These are phyloP conservation scores for Pythium angustatum DNA, from an alignment of 352 stramenopile species.

Conservation along the genomic window DNA sequence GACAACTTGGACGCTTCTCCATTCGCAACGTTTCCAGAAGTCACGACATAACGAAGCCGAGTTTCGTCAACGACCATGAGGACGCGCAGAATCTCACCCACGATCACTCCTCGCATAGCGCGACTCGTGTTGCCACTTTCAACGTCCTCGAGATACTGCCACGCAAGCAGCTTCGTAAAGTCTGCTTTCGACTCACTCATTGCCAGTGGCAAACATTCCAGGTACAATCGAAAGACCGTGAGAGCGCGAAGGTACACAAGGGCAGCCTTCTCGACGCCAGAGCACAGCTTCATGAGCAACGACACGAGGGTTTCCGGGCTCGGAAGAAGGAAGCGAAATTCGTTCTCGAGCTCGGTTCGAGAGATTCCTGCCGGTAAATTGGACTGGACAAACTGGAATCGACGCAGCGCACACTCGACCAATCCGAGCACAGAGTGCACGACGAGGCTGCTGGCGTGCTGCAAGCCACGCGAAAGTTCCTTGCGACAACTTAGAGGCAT, in stretches of 20 bases:
- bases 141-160: slow-evolving; percentile 45
- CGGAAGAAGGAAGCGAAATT: slow-evolving; percentile 70
- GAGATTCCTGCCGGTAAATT: slow-evolving; percentile 25
- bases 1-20: slow-evolving; percentile 53
- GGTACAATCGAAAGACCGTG: slow-evolving; percentile 73
- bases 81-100: slow-evolving; percentile 74
- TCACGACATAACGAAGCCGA: slow-evolving; percentile 61
- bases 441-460: slow-evolving; percentile 73
- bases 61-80: slow-evolving; percentile 57
- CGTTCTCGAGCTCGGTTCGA: slow-evolving; percentile 49
- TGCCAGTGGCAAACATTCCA: slow-evolving; percentile 65
- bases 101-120: slow-evolving; percentile 51
- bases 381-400: slow-evolving; percentile 45
- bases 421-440: slow-evolving; percentile 75
- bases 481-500: slow-evolving; percentile 72
- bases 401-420: slow-evolving; percentile 57
- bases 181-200: slow-evolving; percentile 87
- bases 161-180: slow-evolving; percentile 79
- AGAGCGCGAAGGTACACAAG: slow-evolving; percentile 80
- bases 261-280: slow-evolving; percentile 34
- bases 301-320: slow-evolving; percentile 79
- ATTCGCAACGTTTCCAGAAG: slow-evolving; percentile 19
- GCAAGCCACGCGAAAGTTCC: slow-evolving; percentile 77
- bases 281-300: slow-evolving; percentile 74
- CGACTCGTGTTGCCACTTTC: slow-evolving; percentile 13